Evolutionary conservation across 768 basidiomycete species (phyloP).

Genomic region (Suillus discolor): DNA sequence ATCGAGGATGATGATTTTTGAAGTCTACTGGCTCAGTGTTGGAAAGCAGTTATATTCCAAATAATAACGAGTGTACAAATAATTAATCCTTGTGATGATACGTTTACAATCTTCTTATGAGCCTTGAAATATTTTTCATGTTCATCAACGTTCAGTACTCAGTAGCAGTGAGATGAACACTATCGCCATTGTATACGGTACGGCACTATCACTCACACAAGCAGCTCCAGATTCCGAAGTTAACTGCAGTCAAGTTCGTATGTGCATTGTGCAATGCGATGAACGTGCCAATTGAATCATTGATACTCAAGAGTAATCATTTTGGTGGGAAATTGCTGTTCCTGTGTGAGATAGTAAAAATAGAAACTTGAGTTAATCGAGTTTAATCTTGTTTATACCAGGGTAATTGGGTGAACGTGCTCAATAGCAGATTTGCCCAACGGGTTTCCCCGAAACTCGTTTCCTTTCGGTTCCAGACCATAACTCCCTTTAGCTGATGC

Average conservation of each 20-base stretch:
- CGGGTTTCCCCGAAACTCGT: too few species aligned
- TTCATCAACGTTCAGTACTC: background rate
- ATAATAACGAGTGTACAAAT: background rate
- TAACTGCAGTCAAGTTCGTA: constrained; percentile 78
- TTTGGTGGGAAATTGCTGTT: too few species aligned
- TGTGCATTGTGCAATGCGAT: constrained; percentile 81
- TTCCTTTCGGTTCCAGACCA: too few species aligned
- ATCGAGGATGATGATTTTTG: background rate
- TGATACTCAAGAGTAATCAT: too few species aligned
- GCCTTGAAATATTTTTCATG: background rate
- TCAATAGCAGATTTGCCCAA: too few species aligned
- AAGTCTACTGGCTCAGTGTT: background rate
- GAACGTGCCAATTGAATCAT: constrained; percentile 96
- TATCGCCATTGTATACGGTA: background rate
- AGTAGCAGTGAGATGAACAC: background rate
- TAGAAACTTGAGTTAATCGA: too few species aligned
- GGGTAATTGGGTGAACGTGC: too few species aligned
- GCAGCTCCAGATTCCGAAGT: constrained; percentile 73
- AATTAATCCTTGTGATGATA: background rate
- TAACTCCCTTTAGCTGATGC: too few species aligned
- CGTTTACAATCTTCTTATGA: too few species aligned
- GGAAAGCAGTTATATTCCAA: background rate
- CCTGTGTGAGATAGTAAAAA: too few species aligned
- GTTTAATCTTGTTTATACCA: too few species aligned
- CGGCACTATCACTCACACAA: background rate